These are phyloP conservation scores for Paramicrosporidium saccamoebae DNA, from an alignment of 371 early-diverging fungal genomes.

Conservation along the genomic window DNA sequence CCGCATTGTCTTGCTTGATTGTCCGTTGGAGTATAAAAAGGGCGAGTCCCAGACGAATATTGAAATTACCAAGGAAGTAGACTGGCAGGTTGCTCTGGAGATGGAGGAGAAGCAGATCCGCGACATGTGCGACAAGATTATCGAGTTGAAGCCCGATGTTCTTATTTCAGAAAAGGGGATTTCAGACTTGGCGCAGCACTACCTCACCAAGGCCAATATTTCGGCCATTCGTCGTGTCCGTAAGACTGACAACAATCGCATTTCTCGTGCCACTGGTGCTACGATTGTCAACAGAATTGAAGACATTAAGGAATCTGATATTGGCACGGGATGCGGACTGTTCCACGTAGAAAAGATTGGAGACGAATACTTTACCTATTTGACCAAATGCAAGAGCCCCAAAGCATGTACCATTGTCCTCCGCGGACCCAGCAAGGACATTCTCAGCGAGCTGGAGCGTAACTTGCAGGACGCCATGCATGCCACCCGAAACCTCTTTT, in stretches of 20 bases:
- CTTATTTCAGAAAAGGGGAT: conserved; percentile 99
- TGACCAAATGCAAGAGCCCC: conserved; percentile 78
- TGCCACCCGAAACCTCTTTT: conserved; percentile 91
- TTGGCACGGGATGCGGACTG: conserved; percentile 78
- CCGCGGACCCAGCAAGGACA: conserved; percentile 94
- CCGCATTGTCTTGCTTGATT: conserved; percentile 85
- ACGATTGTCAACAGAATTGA: conserved; percentile 89
- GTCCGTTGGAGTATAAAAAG: conserved; percentile 99
- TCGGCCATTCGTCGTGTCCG: conserved; percentile 94
- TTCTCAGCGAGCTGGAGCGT: conserved; percentile 94
- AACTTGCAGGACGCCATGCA: conserved; percentile 98
- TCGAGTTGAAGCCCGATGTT: conserved; percentile 83
- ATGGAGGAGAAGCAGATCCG: conserved; percentile 99
- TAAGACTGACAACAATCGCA: conserved; percentile 95
- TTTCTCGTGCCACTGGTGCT: conserved; percentile 91
- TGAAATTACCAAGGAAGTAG: conserved; percentile 83
- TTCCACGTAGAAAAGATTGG: conserved; percentile 94
- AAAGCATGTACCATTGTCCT: conserved; percentile 95
- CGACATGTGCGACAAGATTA: conserved; percentile 78
- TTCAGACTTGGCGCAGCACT: conserved; percentile 89
- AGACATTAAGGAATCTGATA: conserved; percentile 74
- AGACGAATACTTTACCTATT: conserved; percentile 90
- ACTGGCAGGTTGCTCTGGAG: conserved; percentile 84
- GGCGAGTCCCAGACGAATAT: conserved; percentile 98
- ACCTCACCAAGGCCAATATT: conserved; percentile 83